Evolutionary conservation across 208 protist species (phyloP).

Genomic region (Crithidia sp.): DNA sequence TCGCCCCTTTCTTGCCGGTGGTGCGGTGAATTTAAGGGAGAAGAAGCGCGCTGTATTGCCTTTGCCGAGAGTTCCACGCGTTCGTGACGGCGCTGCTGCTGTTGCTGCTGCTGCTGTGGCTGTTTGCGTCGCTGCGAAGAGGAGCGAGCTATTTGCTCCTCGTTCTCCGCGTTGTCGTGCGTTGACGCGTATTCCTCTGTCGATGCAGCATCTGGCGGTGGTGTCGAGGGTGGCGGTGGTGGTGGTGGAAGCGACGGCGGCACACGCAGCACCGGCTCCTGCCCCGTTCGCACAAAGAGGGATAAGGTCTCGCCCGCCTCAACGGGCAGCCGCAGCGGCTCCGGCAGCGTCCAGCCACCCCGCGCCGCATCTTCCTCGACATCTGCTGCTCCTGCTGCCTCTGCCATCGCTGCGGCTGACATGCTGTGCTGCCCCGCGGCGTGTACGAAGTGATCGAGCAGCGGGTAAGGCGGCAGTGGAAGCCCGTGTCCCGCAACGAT

Average conservation of each 20-base stretch:
- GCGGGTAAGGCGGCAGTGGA: conserved; percentile 24
- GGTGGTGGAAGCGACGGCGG: not conserved
- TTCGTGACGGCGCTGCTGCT: no score
- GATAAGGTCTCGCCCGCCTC: conserved; percentile 22
- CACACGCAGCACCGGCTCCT: conserved; percentile 22
- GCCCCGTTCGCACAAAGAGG: conserved; percentile 34
- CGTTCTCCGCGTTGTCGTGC: no score
- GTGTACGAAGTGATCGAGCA: conserved; percentile 18
- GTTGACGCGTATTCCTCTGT: no score
- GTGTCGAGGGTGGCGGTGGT: not conserved
- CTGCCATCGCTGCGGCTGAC: not conserved
- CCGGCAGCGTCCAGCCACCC: conserved; percentile 25
- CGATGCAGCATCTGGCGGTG: no score
- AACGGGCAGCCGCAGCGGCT: conserved; percentile 43
- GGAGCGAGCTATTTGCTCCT: no score
- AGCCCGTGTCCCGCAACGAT: conserved; percentile 63
- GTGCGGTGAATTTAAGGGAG: no score
- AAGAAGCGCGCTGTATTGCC: no score
- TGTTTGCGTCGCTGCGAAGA: no score
- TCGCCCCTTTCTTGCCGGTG: no score
- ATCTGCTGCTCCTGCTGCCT: not conserved
- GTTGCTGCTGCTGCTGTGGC: no score
- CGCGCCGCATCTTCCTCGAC: not conserved
- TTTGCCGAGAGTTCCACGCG: no score
- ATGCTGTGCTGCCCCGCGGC: conserved; percentile 1